Conservation (phyloP, 202 grass and related monocot genomes). For the Panicum virgatum region DNA sequence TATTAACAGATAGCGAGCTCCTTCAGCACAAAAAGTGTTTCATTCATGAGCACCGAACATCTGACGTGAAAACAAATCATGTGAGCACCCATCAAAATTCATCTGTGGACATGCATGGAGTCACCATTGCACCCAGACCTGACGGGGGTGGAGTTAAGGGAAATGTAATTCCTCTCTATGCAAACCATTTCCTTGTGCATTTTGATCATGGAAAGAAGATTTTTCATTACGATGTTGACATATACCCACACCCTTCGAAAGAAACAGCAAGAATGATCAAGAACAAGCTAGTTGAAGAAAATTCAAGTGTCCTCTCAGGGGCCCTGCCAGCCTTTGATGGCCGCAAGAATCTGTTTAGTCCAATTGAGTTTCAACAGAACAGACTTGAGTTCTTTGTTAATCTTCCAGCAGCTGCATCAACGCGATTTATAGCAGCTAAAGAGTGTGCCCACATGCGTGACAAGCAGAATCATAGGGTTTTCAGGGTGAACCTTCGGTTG, state of each 20-base stretch:
- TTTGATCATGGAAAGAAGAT: constrained; percentile 68
- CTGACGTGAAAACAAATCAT: constrained; percentile 32
- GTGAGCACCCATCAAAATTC: constrained; percentile 27
- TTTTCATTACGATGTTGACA: constrained; percentile 86
- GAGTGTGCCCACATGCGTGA: constrained; percentile 35
- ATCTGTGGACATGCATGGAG: constrained; percentile 25
- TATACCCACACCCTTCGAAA: constrained; percentile 75
- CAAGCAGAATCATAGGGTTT: constrained; percentile 62
- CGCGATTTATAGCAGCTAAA: constrained; percentile 26
- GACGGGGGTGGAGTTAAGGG: constrained; percentile 70
- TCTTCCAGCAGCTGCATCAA: constrained; percentile 51
- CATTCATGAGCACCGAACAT: constrained; percentile 32
- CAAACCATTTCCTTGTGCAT: constrained; percentile 83
- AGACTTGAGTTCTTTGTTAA: constrained; percentile 75
- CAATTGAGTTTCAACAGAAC: constrained; percentile 63
- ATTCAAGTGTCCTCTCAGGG: constrained; percentile 61
- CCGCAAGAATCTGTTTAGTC: constrained; percentile 85
- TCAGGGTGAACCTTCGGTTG: constrained; percentile 80
- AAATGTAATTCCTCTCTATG: constrained; percentile 64
- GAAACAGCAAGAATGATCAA: constrained; percentile 93
- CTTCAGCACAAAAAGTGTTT: constrained; percentile 47
- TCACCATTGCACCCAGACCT: constrained; percentile 53
- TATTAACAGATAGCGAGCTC: constrained; percentile 51
- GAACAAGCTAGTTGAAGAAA: constrained; percentile 83
- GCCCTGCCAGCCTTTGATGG: constrained; percentile 80